Evolutionary conservation across 2,329 filamentous ascomycete species (phyloP).

Genomic region (Drechmeria coniospora): DNA sequence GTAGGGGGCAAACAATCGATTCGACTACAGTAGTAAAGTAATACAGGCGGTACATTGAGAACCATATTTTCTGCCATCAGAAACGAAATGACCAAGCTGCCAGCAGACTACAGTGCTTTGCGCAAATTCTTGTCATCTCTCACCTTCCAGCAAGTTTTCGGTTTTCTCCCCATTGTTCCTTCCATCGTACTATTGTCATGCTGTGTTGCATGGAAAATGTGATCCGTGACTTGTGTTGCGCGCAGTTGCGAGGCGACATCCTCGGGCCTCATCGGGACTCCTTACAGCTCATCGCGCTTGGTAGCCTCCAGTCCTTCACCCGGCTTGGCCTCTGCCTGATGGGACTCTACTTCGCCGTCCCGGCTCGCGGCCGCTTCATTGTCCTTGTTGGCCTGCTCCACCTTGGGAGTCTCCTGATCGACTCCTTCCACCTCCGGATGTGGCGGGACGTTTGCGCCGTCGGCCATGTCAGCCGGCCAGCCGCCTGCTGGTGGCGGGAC

Average conservation of each 20-base stretch:
- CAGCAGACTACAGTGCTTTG: too few relatives aligned
- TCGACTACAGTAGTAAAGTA: too few relatives aligned
- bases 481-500: constrained; percentile 33
- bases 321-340: constrained; percentile 41
- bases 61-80: too few relatives aligned
- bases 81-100: too few relatives aligned
- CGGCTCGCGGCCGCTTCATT: constrained; percentile 31
- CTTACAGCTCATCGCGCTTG: constrained; percentile 22
- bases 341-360: constrained; percentile 43
- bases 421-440: constrained; percentile 47
- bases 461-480: constrained; percentile 17
- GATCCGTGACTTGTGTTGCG: too few relatives aligned
- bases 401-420: constrained; percentile 40
- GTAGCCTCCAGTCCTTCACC: constrained; percentile 47
- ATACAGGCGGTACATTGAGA: too few relatives aligned
- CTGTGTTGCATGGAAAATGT: too few relatives aligned
- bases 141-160: too few relatives aligned
- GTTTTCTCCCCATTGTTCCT: too few relatives aligned
- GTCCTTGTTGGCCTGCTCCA: constrained; percentile 21
- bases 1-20: too few relatives aligned
- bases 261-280: background rate
- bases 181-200: too few relatives aligned
- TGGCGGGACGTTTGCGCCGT: constrained; percentile 35
- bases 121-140: too few relatives aligned
- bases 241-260: background rate